Base-by-base conservation (phyloP, 345 rosid genomes). In the Draba incana region DNA sequence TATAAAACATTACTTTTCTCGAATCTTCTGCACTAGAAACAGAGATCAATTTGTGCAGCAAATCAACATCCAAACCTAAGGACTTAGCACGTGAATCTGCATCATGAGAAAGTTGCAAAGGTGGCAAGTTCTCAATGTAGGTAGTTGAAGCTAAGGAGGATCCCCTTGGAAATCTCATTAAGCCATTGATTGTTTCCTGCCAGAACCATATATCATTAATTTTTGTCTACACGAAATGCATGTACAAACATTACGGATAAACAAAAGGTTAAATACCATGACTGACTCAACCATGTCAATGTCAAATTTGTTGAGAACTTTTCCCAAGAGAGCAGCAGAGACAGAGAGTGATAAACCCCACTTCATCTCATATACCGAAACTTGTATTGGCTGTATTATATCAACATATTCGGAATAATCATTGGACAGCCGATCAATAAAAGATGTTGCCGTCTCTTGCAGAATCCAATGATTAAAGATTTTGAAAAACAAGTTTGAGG, bases 281-380 rank as follows among this genome's bases (percentile, higher is more conserved):
- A 86, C 81, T 62, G 74, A 59, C 62, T 83, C 84, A 52, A 83
- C 70, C 77, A 62, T 76, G 41, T 87, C 82, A 75, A 81, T 81
- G 59, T 68, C 75, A 43, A 84, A 57, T 68, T 41, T 76, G 41
- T 62, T 69, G 57, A 80, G 79, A 57, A 78, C 46, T n/a, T 63
- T 77, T 35, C 80, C 77, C 70, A 80, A 80, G 64, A 84, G 57
- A 57, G 70, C 62, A 68, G 79, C 84, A 65, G 88, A 80, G 25
- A 85, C 66, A 72, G 87, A 75, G 50, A 93, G 76, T 24, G 94
- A 83, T 49, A 91, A 67, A 51, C 97, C 98, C 64, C 90, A 66
- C 72, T 93, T 93, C 85, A 93, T 90, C 81, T 93, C 95, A 41
- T 87, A 93, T 27, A 88, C 77, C 49, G 97, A 90, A 66, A 93